A percentile compares a stretch with the other conserved stretches of the same genome.
These are phyloP conservation scores for Phanerodontia chrysosporium DNA, from an alignment of 768 basidiomycete species.

Conservation along the genomic window DNA sequence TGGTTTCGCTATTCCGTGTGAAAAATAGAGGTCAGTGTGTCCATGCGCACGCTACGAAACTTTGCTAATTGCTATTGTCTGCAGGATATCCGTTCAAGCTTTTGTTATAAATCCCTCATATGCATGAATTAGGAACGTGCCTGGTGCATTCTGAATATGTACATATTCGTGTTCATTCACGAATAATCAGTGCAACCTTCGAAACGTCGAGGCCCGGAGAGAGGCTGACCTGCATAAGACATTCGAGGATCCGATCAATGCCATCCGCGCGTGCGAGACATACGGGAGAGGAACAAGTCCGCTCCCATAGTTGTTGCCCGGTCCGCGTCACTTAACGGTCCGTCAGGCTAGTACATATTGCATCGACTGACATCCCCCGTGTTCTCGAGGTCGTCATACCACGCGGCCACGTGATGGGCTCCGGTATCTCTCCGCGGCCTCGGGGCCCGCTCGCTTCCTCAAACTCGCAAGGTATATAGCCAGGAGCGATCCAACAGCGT, in stretches of 20 bases:
- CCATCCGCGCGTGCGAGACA: too few relatives aligned
- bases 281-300: too few relatives aligned
- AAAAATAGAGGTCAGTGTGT: conserved; percentile 76
- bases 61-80: neutral
- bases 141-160: neutral
- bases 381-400: neutral
- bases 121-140: neutral
- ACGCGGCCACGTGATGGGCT: neutral
- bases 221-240: too few relatives aligned
- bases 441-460: neutral
- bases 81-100: conserved; percentile 81
- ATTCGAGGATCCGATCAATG: too few relatives aligned
- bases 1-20: conserved; percentile 82
- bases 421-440: neutral
- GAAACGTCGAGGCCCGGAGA: too few relatives aligned
- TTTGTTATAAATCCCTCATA: conserved; percentile 34
- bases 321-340: neutral
- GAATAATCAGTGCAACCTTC: neutral
- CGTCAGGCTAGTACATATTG: neutral
- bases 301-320: neutral
- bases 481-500: neutral
- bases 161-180: neutral
- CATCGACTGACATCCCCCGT: neutral
- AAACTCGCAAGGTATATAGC: neutral
- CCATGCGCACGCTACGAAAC: neutral